Percentiles rank a stretch among this genome's conserved stretches.
Evolutionary conservation across 495 filamentous ascomycete genomes (phyloP).

Genomic region (Penicillium simplicissimum): DNA sequence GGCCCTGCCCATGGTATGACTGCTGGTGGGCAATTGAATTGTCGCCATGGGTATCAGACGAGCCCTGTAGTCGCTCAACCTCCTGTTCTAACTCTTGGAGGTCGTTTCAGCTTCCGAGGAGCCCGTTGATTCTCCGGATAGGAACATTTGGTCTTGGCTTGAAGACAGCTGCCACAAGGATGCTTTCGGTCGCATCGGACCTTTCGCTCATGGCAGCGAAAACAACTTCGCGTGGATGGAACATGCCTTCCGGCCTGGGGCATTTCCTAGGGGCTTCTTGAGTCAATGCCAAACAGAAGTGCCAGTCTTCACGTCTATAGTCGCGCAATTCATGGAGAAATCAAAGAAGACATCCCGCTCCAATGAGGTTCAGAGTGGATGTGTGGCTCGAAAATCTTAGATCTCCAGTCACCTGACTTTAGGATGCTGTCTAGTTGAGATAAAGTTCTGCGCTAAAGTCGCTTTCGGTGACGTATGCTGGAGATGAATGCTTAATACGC

Average conservation of each 20-base stretch:
- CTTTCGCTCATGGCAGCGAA: slow-evolving; percentile 28
- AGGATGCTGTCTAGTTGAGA: no score
- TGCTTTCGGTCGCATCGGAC: slow-evolving; percentile 35
- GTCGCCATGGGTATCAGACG: background rate
- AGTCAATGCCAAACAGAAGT: background rate
- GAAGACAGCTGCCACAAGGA: slow-evolving; percentile 73
- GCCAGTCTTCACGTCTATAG: background rate
- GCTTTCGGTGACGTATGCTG: no score
- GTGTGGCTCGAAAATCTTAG: no score
- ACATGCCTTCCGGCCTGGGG: background rate
- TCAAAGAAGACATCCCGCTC: no score
- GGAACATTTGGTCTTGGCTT: slow-evolving; percentile 66
- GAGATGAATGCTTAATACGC: no score
- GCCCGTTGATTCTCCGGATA: slow-evolving; percentile 72
- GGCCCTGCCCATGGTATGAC: background rate
- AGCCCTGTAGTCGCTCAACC: slow-evolving; percentile 52
- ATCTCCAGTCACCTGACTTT: no score
- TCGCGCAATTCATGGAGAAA: background rate
- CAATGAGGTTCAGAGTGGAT: background rate
- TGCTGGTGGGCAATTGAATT: background rate
- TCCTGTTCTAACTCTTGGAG: slow-evolving; percentile 67
- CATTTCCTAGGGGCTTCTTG: background rate
- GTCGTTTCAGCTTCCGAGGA: slow-evolving; percentile 58
- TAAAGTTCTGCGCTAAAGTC: no score
- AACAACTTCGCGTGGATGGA: slow-evolving; percentile 15